phyloP scores from a whole-genome alignment of 2,329 filamentous ascomycete genomes.

The Ampelomyces quisqualis region DNA sequence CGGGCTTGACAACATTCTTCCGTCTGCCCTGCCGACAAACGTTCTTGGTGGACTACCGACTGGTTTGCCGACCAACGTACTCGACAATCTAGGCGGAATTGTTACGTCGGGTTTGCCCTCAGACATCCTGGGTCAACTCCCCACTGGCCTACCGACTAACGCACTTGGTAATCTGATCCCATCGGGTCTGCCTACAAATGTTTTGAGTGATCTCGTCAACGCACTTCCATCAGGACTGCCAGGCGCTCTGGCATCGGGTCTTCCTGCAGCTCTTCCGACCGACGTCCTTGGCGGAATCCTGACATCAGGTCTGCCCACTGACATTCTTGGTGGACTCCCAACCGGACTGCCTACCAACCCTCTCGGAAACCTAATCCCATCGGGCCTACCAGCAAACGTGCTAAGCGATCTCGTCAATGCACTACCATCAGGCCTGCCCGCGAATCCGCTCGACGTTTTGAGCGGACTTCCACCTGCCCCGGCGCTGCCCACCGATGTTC shows the following conservation, averaged over 20 bases:
- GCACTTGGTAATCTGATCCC: neutral
- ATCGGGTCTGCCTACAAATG: neutral
- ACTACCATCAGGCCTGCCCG: neutral
- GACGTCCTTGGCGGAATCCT: neutral
- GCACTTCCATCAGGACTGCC: neutral
- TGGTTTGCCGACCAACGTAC: neutral
- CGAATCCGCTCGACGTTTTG: neutral
- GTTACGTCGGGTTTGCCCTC: neutral
- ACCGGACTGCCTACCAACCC: neutral
- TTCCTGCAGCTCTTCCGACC: neutral
- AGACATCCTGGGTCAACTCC: neutral
- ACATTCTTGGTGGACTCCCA: neutral
- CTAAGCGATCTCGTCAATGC: neutral
- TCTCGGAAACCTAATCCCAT: neutral
- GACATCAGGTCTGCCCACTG: neutral
- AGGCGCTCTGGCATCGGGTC: neutral
- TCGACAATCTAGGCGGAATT: neutral
- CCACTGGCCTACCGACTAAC: neutral
- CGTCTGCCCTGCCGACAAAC: neutral
- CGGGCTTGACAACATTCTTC: no score
- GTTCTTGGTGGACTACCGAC: neutral
- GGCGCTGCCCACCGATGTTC: neutral
- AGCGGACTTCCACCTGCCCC: neutral
- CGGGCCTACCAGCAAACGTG: neutral
- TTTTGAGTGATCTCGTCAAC: neutral